Evolutionary conservation across 768 basidiomycete species (phyloP), one percentile per base, ranked within the genome.

Genomic region (Lactarius indigo): DNA sequence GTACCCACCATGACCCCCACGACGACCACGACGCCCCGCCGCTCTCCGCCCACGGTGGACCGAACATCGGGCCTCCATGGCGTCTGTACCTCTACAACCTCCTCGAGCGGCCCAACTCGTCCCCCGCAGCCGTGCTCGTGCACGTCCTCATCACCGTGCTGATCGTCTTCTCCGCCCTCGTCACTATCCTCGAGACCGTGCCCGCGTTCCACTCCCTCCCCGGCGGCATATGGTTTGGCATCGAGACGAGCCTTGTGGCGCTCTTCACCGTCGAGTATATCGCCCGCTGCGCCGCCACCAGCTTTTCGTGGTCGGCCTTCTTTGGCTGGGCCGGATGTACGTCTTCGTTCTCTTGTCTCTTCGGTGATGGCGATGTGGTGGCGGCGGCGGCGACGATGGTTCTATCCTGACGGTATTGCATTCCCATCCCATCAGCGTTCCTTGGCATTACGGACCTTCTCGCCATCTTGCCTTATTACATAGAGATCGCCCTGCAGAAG

Each of bases 181-280:
- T 93, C 31, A 93, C 91, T 0, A 81, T 92, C 5, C 78, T 93
- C 30, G 91, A 93, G 75, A 93, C 92, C 0, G 87, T 93, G 1
- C 91, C 90, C 0, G 82, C 85, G 1, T 87, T 92, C 69, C 90
- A 90, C 73, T 82, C 83, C 12, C 85, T 88, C 3, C 84, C 87
- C 3, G 85, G 83, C 17, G 80, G 86, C 42, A 79, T 89, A 8
- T 93, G 94, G 86, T 96, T 96, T 68, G 94, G 94, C 1, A 74
- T 94, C 26, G 94, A 96, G 78, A 94, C 93, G 20, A 87, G 83
- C 60, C 76, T 96, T 12, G 94, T 96, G 30, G 85, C 88, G 57
- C 75, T 95, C 3, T 96, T 96, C 75, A 95, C 94, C 0, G 81
- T 93, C 64, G 94, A 97, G 76, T 96, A 92, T 73, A 74, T 88